A percentile compares a stretch with the other conserved stretches of the same genome.
These are phyloP conservation scores for Rostrohypoxylon terebratum DNA, from an alignment of 495 filamentous ascomycete species.

Conservation along the genomic window DNA sequence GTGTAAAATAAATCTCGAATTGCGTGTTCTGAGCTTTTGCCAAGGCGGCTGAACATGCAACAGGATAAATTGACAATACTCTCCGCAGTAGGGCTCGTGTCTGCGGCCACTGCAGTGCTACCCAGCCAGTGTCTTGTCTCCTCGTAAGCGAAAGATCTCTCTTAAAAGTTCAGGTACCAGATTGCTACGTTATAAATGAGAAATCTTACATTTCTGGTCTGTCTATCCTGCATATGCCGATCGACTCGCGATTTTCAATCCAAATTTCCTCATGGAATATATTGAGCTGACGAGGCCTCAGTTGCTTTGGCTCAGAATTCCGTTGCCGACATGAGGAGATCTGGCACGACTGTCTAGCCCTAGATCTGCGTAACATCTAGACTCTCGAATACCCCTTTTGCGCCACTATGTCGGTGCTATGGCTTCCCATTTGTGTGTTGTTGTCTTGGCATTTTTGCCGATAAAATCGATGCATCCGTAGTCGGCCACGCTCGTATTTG, in stretches of 20 bases:
- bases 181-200: not conserved
- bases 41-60: conserved; percentile 51
- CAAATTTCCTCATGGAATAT: conserved; percentile 36
- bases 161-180: conserved; percentile 35
- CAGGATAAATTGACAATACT: conserved; percentile 46
- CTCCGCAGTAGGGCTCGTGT: conserved; percentile 27
- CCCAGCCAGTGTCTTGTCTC: conserved; percentile 20
- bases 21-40: conserved; percentile 32
- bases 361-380: not conserved
- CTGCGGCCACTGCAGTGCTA: conserved; percentile 30
- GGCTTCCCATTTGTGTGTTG: conserved; percentile 26
- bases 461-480: conserved; percentile 24
- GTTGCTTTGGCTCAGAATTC: conserved; percentile 19
- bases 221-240: conserved; percentile 31
- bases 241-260: conserved; percentile 39
- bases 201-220: conserved; percentile 4
- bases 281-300: conserved; percentile 45
- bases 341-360: not conserved
- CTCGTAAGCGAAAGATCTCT: conserved; percentile 30
- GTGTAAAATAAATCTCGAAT: conserved; percentile 41
- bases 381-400: not conserved
- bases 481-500: conserved; percentile 21
- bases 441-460: conserved; percentile 36
- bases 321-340: conserved; percentile 11
- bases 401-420: conserved; percentile 25